phyloP scores from a whole-genome alignment of 1,284 basidiomycete genomes.

The Pseudozyma sp. region DNA sequence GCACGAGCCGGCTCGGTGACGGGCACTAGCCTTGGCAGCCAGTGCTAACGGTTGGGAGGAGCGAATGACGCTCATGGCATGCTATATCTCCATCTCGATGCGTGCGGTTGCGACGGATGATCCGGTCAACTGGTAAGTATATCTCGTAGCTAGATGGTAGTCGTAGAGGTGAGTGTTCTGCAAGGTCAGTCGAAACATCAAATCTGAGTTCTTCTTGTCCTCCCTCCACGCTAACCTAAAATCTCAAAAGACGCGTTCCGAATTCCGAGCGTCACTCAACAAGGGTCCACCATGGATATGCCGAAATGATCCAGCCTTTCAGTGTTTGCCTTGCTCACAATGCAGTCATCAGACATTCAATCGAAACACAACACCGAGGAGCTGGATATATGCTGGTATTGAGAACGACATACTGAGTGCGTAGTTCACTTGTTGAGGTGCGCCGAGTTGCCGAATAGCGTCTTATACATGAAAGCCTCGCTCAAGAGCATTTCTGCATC shows the following conservation, averaged over 20 bases:
- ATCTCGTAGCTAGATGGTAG: too few relatives aligned
- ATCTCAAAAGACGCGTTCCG: constrained; percentile 3
- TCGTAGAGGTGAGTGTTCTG: too few relatives aligned
- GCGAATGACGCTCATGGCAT: too few relatives aligned
- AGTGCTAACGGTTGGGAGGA: neutral
- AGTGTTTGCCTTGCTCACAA: too few relatives aligned
- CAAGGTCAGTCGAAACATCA: too few relatives aligned
- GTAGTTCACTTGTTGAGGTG: constrained; percentile 57
- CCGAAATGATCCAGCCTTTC: too few relatives aligned
- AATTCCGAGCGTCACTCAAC: neutral
- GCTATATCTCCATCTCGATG: too few relatives aligned
- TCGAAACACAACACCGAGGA: neutral
- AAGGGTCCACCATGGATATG: too few relatives aligned
- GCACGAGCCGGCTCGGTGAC: neutral
- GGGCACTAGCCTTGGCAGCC: neutral
- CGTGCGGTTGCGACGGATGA: too few relatives aligned
- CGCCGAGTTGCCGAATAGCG: constrained; percentile 66
- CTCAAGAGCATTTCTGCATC: constrained; percentile 94
- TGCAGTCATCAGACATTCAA: neutral
- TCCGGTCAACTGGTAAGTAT: too few relatives aligned
- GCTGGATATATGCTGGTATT: neutral
- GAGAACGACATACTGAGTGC: constrained; percentile 2
- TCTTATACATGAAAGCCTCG: constrained; percentile 84
- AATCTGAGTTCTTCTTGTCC: neutral
- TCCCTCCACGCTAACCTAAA: neutral